These are phyloP conservation scores for Waitea zeae DNA, from an alignment of 1,284 basidiomycete species.

Conservation along the genomic window DNA sequence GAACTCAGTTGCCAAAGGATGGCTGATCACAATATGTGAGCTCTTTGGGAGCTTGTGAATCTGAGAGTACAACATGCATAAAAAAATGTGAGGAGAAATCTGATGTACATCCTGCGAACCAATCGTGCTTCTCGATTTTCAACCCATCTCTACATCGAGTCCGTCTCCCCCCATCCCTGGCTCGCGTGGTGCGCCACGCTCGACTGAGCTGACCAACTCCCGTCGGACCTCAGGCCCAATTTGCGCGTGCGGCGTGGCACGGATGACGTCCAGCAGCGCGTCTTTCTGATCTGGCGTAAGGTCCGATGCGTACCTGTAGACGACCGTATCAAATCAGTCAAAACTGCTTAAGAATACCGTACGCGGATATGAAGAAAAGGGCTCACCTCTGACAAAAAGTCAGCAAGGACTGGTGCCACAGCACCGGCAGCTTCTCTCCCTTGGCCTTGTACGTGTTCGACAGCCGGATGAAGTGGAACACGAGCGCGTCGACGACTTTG, in stretches of 20 bases:
- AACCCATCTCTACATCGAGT: slow-evolving; percentile 40
- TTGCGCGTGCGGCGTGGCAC: slow-evolving; percentile 75
- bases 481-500: slow-evolving; percentile 94
- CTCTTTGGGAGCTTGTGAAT: too few relatives aligned
- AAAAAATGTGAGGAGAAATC: too few relatives aligned
- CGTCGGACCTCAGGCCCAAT: slow-evolving; percentile 85
- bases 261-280: slow-evolving; percentile 85
- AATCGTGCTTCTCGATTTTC: too few relatives aligned
- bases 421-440: slow-evolving; percentile 71
- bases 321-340: background rate
- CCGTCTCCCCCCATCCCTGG: too few relatives aligned
- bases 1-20: too few relatives aligned
- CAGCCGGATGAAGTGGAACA: slow-evolving; percentile 95
- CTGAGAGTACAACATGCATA: too few relatives aligned
- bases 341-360: too few relatives aligned
- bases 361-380: slow-evolving; percentile 3
- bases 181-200: slow-evolving; percentile 54
- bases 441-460: slow-evolving; percentile 76
- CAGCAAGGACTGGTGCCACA: slow-evolving; percentile 96
- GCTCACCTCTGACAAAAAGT: slow-evolving; percentile 83
- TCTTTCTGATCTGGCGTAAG: slow-evolving; percentile 96
- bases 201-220: slow-evolving; percentile 65
- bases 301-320: slow-evolving; percentile 80
- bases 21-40: too few relatives aligned
- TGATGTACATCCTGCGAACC: too few relatives aligned